Evolutionary conservation across 2,329 filamentous ascomycete genomes (phyloP).

Genomic region (Alternaria sp.): DNA sequence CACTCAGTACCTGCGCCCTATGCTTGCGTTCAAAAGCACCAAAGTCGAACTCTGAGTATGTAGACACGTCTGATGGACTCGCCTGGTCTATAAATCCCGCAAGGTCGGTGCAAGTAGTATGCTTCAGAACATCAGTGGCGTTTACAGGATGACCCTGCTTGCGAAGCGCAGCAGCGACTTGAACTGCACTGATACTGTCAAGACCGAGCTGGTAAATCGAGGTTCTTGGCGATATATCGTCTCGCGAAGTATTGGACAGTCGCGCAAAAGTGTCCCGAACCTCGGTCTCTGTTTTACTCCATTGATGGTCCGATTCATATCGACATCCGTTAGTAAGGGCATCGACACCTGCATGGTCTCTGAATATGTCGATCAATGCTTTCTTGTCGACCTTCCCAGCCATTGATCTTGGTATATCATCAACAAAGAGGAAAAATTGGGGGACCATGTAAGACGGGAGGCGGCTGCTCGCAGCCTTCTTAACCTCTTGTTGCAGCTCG

Average conservation of each 20-base stretch:
- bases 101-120: conserved; percentile 47
- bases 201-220: conserved; percentile 89
- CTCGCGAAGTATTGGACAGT: conserved; percentile 62
- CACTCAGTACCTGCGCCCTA: conserved; percentile 42
- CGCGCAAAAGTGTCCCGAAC: conserved; percentile 66
- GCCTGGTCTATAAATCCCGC: conserved; percentile 31
- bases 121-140: conserved; percentile 77
- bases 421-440: conserved; percentile 44
- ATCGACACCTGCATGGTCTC: conserved; percentile 18
- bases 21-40: conserved; percentile 59
- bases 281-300: conserved; percentile 61
- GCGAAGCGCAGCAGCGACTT: conserved; percentile 75
- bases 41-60: conserved; percentile 55
- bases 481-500: conserved; percentile 31
- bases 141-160: conserved; percentile 66
- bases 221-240: conserved; percentile 65
- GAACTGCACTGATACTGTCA: conserved; percentile 86
- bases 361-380: conserved; percentile 42
- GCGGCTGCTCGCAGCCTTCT: conserved; percentile 23
- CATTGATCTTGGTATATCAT: conserved; percentile 48
- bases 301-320: conserved; percentile 41
- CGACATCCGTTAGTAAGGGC: conserved; percentile 1
- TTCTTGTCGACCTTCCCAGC: conserved; percentile 54
- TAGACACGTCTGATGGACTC: not conserved
- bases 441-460: conserved; percentile 52